These are phyloP conservation scores for Stachybotrys chartarum DNA, from an alignment of 2,329 filamentous ascomycete species.

Conservation along the genomic window DNA sequence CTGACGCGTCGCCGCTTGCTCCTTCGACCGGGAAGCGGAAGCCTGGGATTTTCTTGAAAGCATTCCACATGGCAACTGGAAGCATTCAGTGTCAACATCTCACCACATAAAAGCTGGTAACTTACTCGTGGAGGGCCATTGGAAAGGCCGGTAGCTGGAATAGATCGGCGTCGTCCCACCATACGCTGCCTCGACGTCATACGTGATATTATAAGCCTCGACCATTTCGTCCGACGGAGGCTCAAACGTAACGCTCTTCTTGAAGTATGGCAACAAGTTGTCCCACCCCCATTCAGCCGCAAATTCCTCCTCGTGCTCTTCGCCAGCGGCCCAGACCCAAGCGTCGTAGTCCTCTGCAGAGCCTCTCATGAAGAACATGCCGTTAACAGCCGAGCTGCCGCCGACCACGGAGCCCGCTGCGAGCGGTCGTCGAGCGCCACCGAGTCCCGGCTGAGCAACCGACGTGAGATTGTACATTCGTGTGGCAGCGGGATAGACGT, in stretches of 20 bases:
- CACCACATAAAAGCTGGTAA: background rate
- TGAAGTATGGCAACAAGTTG: conserved; percentile 19
- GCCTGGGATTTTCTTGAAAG: conserved; percentile 12
- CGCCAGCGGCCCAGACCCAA: conserved; percentile 11
- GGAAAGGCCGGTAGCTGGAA: conserved; percentile 8
- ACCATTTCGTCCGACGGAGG: conserved; percentile 11
- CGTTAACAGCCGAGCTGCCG: conserved; percentile 19
- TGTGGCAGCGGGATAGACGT: conserved; percentile 11
- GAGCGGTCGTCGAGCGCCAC: conserved; percentile 8
- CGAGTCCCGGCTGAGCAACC: conserved; percentile 11
- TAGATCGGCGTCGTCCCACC: conserved; percentile 6
- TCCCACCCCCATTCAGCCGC: conserved; percentile 17
- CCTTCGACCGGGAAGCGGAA: conserved; percentile 15
- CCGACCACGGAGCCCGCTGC: conserved; percentile 14
- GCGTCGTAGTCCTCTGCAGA: conserved; percentile 18
- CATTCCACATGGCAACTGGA: conserved; percentile 7
- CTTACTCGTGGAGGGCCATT: conserved; percentile 8
- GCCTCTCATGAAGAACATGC: conserved; percentile 18
- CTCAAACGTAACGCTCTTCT: conserved; percentile 10
- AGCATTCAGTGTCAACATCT: background rate
- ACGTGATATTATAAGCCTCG: conserved; percentile 15
- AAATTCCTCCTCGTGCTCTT: conserved; percentile 1
- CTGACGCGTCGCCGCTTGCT: conserved; percentile 14
- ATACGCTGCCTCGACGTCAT: conserved; percentile 11
- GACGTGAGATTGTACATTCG: conserved; percentile 17